These are phyloP conservation scores for Fagus crenata DNA, from an alignment of 306 rosid genomes.

Conservation along the genomic window DNA sequence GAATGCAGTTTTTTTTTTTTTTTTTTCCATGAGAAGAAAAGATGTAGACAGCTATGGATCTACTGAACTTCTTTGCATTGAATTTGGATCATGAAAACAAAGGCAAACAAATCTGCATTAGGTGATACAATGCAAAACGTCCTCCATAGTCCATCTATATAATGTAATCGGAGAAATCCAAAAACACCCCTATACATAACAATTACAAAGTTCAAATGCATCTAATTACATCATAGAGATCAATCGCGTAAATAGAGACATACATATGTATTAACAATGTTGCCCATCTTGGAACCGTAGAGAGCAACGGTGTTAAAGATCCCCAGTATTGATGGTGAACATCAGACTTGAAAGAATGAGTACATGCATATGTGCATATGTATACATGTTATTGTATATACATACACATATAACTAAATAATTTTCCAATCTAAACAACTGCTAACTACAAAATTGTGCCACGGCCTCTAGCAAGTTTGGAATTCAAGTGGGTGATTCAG, in stretches of 20 bases:
- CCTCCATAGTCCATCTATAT: not conserved
- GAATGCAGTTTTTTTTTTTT: too few relatives aligned
- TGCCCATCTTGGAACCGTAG: conserved; percentile 36
- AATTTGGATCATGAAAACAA: not conserved
- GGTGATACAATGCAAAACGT: not conserved
- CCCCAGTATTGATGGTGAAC: conserved; percentile 35
- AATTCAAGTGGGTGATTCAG: conserved; percentile 66
- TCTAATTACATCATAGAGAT: conserved; percentile 27
- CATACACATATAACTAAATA: conserved; percentile 45
- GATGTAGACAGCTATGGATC: not conserved
- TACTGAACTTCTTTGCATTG: not conserved
- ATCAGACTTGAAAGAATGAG: conserved; percentile 50
- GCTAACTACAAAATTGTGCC: conserved; percentile 88
- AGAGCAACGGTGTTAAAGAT: conserved; percentile 27
- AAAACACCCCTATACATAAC: conserved; percentile 20
- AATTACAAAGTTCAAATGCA: conserved; percentile 1
- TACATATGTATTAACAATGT: conserved; percentile 26
- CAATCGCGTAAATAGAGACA: conserved; percentile 27
- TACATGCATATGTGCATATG: conserved; percentile 37
- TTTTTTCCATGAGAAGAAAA: too few relatives aligned
- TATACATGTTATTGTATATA: conserved; percentile 47
- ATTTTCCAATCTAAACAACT: conserved; percentile 37
- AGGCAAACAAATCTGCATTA: not conserved
- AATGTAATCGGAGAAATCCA: not conserved
- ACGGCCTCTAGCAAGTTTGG: conserved; percentile 23